Percentiles rank a stretch among this genome's conserved stretches.
phyloP scores from a whole-genome alignment of 257 asterid genomes.

The Salvia hispanica region DNA sequence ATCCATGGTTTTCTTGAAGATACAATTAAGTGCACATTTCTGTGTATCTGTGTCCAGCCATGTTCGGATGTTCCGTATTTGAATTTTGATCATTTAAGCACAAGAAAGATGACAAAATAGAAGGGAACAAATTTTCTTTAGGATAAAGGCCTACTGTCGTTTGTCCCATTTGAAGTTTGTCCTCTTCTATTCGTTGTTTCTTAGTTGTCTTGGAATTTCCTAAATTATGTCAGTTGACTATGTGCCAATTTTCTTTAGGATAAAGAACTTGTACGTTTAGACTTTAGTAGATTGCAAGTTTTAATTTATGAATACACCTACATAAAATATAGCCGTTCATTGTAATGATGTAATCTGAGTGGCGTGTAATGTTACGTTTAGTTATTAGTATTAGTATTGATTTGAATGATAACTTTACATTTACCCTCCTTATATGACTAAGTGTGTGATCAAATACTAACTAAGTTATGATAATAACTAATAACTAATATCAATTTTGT shows the following conservation, averaged over 20 bases:
- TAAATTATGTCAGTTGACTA: constrained; percentile 1
- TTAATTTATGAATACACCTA: neutral
- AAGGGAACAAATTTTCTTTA: neutral
- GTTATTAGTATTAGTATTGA: too few species aligned
- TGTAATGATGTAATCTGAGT: too few species aligned
- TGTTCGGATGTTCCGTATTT: neutral
- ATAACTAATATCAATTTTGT: too few species aligned
- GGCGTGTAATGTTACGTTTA: too few species aligned
- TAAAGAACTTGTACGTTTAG: neutral
- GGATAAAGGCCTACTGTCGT: neutral
- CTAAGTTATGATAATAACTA: too few species aligned
- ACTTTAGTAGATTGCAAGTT: too few species aligned
- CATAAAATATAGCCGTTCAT: too few species aligned
- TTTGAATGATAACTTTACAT: too few species aligned
- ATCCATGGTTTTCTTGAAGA: neutral
- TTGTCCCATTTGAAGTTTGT: constrained; percentile 9
- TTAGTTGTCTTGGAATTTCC: constrained; percentile 3
- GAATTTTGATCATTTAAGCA: neutral
- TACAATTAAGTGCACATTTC: too few species aligned
- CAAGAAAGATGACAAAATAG: constrained; percentile 13
- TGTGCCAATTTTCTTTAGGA: neutral
- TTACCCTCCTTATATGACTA: too few species aligned
- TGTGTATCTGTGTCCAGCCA: neutral
- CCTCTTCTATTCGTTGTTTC: constrained; percentile 20
- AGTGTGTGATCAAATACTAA: too few species aligned